Evolutionary conservation across 2,329 filamentous ascomycete genomes (phyloP), one percentile per base, ranked within the genome.

Genomic region (Aureobasidium lini): DNA sequence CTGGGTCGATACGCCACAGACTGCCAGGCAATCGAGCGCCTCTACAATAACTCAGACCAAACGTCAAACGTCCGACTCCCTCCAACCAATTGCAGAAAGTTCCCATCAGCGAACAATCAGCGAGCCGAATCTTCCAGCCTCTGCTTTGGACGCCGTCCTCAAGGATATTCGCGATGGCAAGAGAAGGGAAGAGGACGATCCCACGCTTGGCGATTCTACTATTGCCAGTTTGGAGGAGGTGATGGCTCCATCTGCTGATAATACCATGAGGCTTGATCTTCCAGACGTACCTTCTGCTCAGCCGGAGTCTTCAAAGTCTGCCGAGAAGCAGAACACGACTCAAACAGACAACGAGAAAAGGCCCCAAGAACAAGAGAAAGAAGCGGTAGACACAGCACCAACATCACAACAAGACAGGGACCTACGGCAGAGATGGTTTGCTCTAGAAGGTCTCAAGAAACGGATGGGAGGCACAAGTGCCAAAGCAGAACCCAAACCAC

Each of bases 161-260:
- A 70, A 73, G 56, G 73, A 74, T 16, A 67, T 79, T 16, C 67
- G 78, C 1, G 66, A 70, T 54, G 70, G 47, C 11, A 59, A 75
- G 63, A 72, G 72, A 6, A 71, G 56, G 39, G 62, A 62, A 15
- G 68, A 66, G 9, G 62, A 65, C 13, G 69, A 72, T 16, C 52
- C 61, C 13, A 65, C 68, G 34, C 71, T 73, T 40, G 77, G 76
- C 37, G 77, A 79, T 32, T 75, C 74, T 16, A 80, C 77, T 3
- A 73, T 79, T 44, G 72, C 76, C 47, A 78, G 76, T 3, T 68
- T 79, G 7, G 75, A 79, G 64, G 73, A 76, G 37, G 71, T 79
- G 11, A 70, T 77, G 11, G 63, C 69, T 16, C 70, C 68, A 1
- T 59, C 65, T n/a, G 53, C 62, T 6, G 67, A 66, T 66, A 58